Evolutionary conservation across 306 rosid species (phyloP).

Genomic region (Sicyos edulis): DNA sequence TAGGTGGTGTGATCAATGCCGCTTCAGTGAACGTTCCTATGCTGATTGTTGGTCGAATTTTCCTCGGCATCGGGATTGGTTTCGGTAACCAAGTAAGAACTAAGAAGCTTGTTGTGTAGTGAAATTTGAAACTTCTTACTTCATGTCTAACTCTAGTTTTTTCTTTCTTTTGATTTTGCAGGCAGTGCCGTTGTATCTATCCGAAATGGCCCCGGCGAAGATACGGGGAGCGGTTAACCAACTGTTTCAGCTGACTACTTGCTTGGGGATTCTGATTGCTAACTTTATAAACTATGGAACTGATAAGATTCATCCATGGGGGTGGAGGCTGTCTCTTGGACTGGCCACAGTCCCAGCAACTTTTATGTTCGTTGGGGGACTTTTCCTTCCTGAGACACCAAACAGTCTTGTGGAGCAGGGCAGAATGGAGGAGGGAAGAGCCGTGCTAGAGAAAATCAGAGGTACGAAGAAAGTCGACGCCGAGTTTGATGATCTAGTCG

Average conservation of each 20-base stretch:
- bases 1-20: constrained; percentile 80
- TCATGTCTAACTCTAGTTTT: neutral
- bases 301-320: constrained; percentile 64
- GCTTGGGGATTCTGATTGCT: constrained; percentile 61
- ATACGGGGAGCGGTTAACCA: constrained; percentile 87
- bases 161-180: constrained; percentile 24
- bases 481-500: constrained; percentile 75
- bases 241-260: constrained; percentile 82
- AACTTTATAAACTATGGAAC: constrained; percentile 61
- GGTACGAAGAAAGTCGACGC: constrained; percentile 83
- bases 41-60: constrained; percentile 71
- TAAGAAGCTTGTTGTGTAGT: no score
- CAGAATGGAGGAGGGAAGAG: constrained; percentile 55
- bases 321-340: constrained; percentile 86
- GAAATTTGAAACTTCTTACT: neutral
- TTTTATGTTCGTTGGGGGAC: constrained; percentile 72
- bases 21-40: constrained; percentile 58
- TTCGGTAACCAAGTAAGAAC: constrained; percentile 84
- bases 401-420: constrained; percentile 89
- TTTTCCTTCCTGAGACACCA: constrained; percentile 81
- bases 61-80: constrained; percentile 84
- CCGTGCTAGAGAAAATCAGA: constrained; percentile 66
- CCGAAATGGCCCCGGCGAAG: constrained; percentile 87
- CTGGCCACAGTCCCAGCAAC: constrained; percentile 70
- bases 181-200: constrained; percentile 88